Evolutionary conservation across 208 protist genomes (phyloP).

Genomic region (Borovskyia barvae): DNA sequence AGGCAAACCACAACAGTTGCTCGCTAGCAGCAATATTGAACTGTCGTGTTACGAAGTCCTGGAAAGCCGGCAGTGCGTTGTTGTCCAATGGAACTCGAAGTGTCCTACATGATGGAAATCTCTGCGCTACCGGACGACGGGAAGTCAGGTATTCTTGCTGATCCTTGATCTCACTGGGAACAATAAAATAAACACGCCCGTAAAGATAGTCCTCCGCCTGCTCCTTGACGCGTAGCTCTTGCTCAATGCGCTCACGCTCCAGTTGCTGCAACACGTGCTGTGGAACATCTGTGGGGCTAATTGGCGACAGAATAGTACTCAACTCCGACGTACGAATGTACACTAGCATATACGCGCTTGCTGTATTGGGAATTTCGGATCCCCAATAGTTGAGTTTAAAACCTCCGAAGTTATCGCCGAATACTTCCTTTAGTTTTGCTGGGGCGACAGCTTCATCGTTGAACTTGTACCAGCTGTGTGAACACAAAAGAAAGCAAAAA

Average conservation of each 20-base stretch:
- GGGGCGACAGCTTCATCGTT: conserved; percentile 86
- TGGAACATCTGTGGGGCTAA: conserved; percentile 64
- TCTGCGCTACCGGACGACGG: conserved; percentile 35
- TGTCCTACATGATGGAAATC: conserved; percentile 58
- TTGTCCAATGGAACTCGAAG: conserved; percentile 54
- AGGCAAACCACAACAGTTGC: conserved; percentile 65
- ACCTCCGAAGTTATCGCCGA: conserved; percentile 87
- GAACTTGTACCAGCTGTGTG: conserved; percentile 88
- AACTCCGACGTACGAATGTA: conserved; percentile 83
- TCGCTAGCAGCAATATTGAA: conserved; percentile 34
- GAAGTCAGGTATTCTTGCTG: conserved; percentile 59
- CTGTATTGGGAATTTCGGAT: conserved; percentile 69
- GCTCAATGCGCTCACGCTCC: conserved; percentile 47
- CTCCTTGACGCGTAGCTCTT: conserved; percentile 52
- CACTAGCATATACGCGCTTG: conserved; percentile 90
- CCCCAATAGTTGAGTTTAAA: conserved; percentile 86
- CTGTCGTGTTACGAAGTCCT: conserved; percentile 44
- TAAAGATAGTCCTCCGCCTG: conserved; percentile 79
- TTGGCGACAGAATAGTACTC: conserved; percentile 57
- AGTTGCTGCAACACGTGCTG: conserved; percentile 72
- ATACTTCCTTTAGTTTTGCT: conserved; percentile 80
- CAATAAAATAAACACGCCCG: conserved; percentile 71
- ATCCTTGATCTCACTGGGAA: conserved; percentile 56
- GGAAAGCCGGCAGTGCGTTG: conserved; percentile 61
- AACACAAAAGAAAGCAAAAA: conserved; percentile 80